Evolutionary conservation across 768 basidiomycete genomes (phyloP), one percentile per base, ranked within the genome.

Genomic region (Boletus insuetus): DNA sequence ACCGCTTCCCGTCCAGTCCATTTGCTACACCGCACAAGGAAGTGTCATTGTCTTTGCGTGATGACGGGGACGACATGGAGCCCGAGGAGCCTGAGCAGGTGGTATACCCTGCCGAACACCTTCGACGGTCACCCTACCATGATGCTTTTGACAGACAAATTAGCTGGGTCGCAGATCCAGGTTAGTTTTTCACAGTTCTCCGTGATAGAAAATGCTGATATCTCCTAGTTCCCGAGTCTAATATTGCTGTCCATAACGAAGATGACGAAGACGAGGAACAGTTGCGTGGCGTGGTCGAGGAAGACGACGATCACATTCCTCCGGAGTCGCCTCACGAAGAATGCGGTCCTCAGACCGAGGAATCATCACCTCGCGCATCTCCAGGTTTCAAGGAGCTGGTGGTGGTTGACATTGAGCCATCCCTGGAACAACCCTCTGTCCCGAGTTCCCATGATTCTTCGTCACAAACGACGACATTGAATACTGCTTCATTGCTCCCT

Each of bases 151-250:
- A 83, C 31, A 77, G 85, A 59, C 80, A 84, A 61, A 82, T 84
- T 43, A 92, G 89, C 63, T 92, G 89, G 89, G 75, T 89, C 37
- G 88, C 86, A 40, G 82, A 84, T 45, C 85, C 80, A 66, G 84
- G 89, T 89, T 62, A 61, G 82, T 64, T 29, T 32, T 57, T 38
- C 49, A 49, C 56, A 43, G 34, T 22, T n/a, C 56, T 46, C 41
- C 35, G 34, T 50, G 45, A 62, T 58, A 43, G 20, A 11, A 29
- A 12, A n/a, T 53, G 11, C 49, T 62, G 16, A 68, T 46, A 13
- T 32, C 31, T 26, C 29, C 31, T 57, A 84, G 84, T 84, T 22
- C 81, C 81, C 42, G 83, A 85, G 64, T 79, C 81, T 50, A 85
- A 80, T 26, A 86, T 86, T 66, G 85, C 83, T 37, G 76, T 87